These are phyloP conservation scores for Rhodocollybia butyracea DNA, from an alignment of 768 basidiomycete species.

Conservation along the genomic window DNA sequence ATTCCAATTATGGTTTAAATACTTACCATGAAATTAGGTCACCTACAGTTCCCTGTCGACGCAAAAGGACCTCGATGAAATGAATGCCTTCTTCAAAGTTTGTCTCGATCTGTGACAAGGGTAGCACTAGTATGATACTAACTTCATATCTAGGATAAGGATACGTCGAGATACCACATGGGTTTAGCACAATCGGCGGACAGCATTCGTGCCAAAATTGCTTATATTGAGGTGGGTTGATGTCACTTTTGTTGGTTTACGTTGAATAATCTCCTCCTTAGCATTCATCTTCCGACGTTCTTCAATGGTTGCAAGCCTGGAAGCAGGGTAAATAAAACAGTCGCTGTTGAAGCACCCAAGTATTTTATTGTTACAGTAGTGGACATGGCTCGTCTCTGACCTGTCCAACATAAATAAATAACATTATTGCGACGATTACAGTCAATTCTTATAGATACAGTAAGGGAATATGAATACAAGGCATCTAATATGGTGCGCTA, in stretches of 20 bases:
- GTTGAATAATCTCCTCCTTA: background rate
- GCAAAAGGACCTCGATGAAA: conserved; percentile 9
- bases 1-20: background rate
- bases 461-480: background rate
- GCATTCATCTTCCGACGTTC: conserved; percentile 6
- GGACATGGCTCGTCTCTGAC: background rate
- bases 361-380: background rate
- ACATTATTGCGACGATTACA: too few relatives aligned
- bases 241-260: background rate
- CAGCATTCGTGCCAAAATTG: conserved; percentile 9
- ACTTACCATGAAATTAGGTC: too few relatives aligned
- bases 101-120: background rate
- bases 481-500: background rate
- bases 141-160: conserved; percentile 4
- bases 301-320: conserved; percentile 2
- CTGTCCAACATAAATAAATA: background rate
- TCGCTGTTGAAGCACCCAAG: background rate
- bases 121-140: background rate
- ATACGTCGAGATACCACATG: conserved; percentile 3
- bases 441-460: background rate
- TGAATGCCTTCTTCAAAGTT: conserved; percentile 10
- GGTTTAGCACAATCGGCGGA: conserved; percentile 2
- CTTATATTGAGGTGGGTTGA: conserved; percentile 6
- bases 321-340: background rate
- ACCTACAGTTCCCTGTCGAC: conserved; percentile 7